These are phyloP conservation scores for Lumnitzera racemosa DNA, from an alignment of 345 rosid genomes.

Conservation along the genomic window DNA sequence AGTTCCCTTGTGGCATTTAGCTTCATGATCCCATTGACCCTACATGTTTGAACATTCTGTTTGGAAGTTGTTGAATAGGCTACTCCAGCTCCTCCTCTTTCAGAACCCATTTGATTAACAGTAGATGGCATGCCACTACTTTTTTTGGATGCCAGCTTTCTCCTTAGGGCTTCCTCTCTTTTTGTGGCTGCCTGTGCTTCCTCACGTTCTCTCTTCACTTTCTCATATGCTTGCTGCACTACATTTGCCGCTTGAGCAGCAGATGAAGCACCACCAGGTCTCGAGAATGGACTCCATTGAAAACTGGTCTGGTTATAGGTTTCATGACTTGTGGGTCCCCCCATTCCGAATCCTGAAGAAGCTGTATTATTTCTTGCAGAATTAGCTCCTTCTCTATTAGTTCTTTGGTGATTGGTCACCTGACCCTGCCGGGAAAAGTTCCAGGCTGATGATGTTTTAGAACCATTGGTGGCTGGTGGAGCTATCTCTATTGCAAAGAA, in stretches of 20 bases:
- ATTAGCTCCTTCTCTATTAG: not conserved
- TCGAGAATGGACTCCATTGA: conserved; percentile 13
- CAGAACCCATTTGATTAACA: conserved; percentile 10
- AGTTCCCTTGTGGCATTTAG: conserved; percentile 24
- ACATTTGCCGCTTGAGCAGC: conserved; percentile 16
- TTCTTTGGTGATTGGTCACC: conserved; percentile 8
- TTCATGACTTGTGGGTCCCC: conserved; percentile 5
- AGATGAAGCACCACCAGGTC: conserved; percentile 8
- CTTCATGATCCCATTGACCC: conserved; percentile 21
- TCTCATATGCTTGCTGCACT: conserved; percentile 15
- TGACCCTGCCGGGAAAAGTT: conserved; percentile 17
- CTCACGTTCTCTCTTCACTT: conserved; percentile 18
- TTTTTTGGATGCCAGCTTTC: conserved; percentile 12
- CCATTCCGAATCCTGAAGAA: conserved; percentile 6
- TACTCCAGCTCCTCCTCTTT: conserved; percentile 11
- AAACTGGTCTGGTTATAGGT: not conserved
- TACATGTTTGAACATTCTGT: conserved; percentile 8
- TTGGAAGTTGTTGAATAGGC: conserved; percentile 15
- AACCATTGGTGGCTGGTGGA: conserved; percentile 23
- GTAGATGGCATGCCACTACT: not conserved
- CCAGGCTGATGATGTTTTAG: conserved; percentile 16
- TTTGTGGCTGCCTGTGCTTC: conserved; percentile 17
- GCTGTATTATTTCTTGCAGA: conserved; percentile 3
- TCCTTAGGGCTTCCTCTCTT: conserved; percentile 13
- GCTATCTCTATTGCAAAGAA: conserved; percentile 32